phyloP scores from a whole-genome alignment of 2,329 filamentous ascomycete genomes.

The Cyclaneusma minus region DNA sequence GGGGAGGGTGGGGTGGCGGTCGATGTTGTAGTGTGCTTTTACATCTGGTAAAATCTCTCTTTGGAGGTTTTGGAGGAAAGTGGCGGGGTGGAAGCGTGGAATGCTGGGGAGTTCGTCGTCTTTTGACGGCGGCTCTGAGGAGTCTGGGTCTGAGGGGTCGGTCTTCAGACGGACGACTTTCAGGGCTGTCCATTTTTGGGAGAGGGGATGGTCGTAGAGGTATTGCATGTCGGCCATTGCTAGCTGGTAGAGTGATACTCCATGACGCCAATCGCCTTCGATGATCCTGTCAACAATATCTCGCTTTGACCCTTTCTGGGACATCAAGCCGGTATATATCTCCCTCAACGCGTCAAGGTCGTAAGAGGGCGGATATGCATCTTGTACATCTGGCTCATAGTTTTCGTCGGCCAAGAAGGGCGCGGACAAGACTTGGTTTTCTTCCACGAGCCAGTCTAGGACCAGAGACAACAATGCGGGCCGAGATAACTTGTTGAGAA shows the following conservation, averaged over 20 bases:
- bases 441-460: constrained; percentile 61
- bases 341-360: constrained; percentile 52
- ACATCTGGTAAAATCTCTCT: constrained; percentile 60
- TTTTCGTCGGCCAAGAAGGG: constrained; percentile 41
- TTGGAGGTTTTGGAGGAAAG: constrained; percentile 64
- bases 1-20: constrained; percentile 52
- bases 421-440: constrained; percentile 40
- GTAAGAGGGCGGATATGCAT: constrained; percentile 52
- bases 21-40: constrained; percentile 72
- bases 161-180: constrained; percentile 35
- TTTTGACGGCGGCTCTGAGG: constrained; percentile 16
- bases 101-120: constrained; percentile 32
- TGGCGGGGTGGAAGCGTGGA: constrained; percentile 66
- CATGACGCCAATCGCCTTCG: constrained; percentile 54
- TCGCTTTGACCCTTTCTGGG: constrained; percentile 42
- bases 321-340: constrained; percentile 44
- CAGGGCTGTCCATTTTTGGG: constrained; percentile 49
- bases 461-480: constrained; percentile 56
- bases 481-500: constrained; percentile 55
- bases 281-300: constrained; percentile 48
- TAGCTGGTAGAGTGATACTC: constrained; percentile 48
- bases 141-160: constrained; percentile 22
- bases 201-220: constrained; percentile 47
- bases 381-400: constrained; percentile 41
- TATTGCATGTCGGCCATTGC: constrained; percentile 55